A percentile compares a stretch with the other conserved stretches of the same genome.
These are phyloP conservation scores for Aspergillus sp. DNA, from an alignment of 2,329 filamentous ascomycete genomes.

Conservation along the genomic window DNA sequence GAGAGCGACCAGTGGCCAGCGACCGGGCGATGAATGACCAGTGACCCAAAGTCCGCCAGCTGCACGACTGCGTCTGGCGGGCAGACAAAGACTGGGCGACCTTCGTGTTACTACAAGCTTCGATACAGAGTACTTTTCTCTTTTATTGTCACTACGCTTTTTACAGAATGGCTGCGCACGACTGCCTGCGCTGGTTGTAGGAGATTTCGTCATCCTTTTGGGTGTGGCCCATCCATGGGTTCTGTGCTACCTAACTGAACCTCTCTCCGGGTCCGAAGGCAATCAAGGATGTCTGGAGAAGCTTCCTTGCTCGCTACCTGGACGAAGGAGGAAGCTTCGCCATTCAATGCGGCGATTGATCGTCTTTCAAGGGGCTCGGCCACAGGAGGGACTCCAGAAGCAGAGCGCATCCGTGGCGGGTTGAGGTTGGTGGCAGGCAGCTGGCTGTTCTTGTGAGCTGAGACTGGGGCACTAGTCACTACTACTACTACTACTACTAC, in stretches of 20 bases:
- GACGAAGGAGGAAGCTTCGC: background rate
- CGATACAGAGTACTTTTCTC: background rate
- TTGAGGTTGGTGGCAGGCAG: constrained; percentile 5
- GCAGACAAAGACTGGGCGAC: background rate
- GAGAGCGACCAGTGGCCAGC: constrained; percentile 1
- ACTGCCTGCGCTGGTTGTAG: background rate
- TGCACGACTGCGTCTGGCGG: too few species aligned
- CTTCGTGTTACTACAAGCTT: background rate
- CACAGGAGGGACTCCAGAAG: background rate
- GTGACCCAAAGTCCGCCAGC: too few species aligned
- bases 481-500: too few species aligned
- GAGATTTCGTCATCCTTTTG: constrained; percentile 20
- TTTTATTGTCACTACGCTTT: background rate
- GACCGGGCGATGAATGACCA: constrained; percentile 9
- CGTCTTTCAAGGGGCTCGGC: constrained; percentile 2
- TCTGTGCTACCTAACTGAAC: background rate
- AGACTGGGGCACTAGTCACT: too few species aligned
- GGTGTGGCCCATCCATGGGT: constrained; percentile 1
- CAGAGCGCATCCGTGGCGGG: constrained; percentile 7
- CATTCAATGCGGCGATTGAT: background rate
- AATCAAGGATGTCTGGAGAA: background rate
- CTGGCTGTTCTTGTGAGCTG: background rate
- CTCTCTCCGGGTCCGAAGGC: background rate
- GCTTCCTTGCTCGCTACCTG: background rate
- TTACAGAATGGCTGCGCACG: background rate